A percentile compares a stretch with the other conserved stretches of the same genome.
These are phyloP conservation scores for Saccharum spontaneum DNA, from an alignment of 176 grass and related monocot species.

Conservation along the genomic window DNA sequence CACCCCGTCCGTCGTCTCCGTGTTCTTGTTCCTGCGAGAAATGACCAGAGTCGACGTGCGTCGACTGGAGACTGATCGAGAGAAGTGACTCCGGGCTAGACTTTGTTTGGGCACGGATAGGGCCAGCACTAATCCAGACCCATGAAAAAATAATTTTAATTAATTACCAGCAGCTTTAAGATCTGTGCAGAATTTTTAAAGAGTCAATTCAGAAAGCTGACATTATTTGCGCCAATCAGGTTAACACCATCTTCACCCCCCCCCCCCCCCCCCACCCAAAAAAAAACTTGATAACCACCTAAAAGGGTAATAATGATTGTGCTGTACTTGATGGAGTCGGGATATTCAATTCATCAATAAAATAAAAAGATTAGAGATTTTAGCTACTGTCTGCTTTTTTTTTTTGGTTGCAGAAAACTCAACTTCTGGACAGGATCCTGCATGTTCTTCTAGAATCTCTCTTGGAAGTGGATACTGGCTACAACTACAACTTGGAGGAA, in stretches of 20 bases:
- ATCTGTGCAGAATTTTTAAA: too few species aligned
- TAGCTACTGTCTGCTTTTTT: not conserved
- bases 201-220: not conserved
- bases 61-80: too few species aligned
- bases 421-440: not conserved
- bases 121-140: too few species aligned
- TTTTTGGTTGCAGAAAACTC: not conserved
- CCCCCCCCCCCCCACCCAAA: too few species aligned
- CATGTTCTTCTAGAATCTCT: constrained; percentile 21
- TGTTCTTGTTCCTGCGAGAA: too few species aligned
- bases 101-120: too few species aligned
- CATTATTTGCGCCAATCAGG: not conserved
- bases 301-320: not conserved
- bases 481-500: not conserved
- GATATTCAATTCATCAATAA: not conserved
- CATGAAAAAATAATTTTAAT: too few species aligned
- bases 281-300: not conserved
- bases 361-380: not conserved
- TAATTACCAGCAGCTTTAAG: too few species aligned
- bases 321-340: not conserved
- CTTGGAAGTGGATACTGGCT: constrained; percentile 10
- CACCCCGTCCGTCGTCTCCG: too few species aligned
- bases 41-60: too few species aligned
- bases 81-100: too few species aligned
- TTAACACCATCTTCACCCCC: not conserved